phyloP scores from a whole-genome alignment of 352 stramenopile species.

The Phytophthora uliginosa region DNA sequence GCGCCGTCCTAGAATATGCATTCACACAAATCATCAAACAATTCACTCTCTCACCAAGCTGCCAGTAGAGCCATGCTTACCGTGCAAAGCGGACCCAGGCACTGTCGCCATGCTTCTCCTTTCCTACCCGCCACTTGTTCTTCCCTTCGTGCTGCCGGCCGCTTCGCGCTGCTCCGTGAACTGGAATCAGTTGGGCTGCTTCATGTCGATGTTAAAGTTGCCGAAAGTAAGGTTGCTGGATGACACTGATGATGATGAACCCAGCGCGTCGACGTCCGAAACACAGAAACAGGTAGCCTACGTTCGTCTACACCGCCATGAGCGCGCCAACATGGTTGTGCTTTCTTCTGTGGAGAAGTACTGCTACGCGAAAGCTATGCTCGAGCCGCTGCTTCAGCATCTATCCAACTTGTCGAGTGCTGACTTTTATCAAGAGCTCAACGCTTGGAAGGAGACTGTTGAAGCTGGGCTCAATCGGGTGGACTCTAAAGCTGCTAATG shows the following conservation, averaged over 20 bases:
- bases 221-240: background rate
- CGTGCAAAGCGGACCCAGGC: background rate
- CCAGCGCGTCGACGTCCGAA: background rate
- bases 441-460: slow-evolving; percentile 15
- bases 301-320: background rate
- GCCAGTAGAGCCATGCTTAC: background rate
- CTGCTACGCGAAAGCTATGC: background rate
- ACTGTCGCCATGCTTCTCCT: background rate
- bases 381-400: slow-evolving; percentile 12
- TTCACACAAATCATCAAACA: background rate
- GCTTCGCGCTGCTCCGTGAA: too few species aligned
- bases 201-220: background rate
- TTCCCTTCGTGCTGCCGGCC: too few species aligned
- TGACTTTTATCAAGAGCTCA: slow-evolving; percentile 10
- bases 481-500: background rate
- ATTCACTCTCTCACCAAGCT: background rate
- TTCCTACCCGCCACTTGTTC: too few species aligned
- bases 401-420: slow-evolving; percentile 9
- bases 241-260: background rate
- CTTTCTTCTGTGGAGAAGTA: background rate
- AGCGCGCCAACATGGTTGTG: background rate
- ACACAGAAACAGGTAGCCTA: background rate
- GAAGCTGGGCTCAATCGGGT: background rate
- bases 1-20: background rate
- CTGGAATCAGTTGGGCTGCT: too few species aligned